These are phyloP conservation scores for Mycena filopes DNA, from an alignment of 768 basidiomycete species.

Conservation along the genomic window DNA sequence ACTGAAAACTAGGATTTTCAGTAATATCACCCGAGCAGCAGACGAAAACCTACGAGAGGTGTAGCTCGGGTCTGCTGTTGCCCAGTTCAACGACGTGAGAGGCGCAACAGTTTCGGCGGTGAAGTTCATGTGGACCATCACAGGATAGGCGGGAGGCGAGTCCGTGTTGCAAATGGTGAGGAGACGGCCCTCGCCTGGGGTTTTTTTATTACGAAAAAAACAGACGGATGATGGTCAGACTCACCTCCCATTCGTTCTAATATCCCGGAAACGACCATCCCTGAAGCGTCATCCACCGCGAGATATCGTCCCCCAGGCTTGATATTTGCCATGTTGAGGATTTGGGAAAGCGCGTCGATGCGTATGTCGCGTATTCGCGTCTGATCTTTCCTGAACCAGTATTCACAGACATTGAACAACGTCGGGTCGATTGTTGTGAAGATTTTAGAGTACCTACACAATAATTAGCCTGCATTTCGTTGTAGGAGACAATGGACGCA, in stretches of 20 bases:
- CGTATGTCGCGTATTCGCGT: slow-evolving; percentile 85
- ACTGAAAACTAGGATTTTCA: slow-evolving; percentile 51
- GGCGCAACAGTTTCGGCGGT: slow-evolving; percentile 59
- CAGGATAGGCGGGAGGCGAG: slow-evolving; percentile 91
- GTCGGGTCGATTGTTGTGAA: slow-evolving; percentile 92
- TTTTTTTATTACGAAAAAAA: slow-evolving; percentile 2
- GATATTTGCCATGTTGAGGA: slow-evolving; percentile 85
- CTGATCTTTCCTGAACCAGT: slow-evolving; percentile 90
- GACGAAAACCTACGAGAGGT: slow-evolving; percentile 59
- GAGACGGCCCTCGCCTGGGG: slow-evolving; percentile 79
- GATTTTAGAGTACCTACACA: slow-evolving; percentile 80
- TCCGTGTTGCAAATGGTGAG: slow-evolving; percentile 90
- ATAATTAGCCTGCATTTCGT: background rate
- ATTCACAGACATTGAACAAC: slow-evolving; percentile 86
- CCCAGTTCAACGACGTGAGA: slow-evolving; percentile 88
- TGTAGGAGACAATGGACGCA: slow-evolving; percentile 48
- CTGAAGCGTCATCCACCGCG: slow-evolving; percentile 92
- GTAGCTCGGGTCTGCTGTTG: slow-evolving; percentile 83
- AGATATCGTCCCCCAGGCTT: slow-evolving; percentile 89
- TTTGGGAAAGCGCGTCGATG: slow-evolving; percentile 88
- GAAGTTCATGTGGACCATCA: slow-evolving; percentile 90
- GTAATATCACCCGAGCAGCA: slow-evolving; percentile 8
- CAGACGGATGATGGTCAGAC: slow-evolving; percentile 18
- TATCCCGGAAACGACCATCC: slow-evolving; percentile 85
- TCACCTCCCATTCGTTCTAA: slow-evolving; percentile 88